Conservation (phyloP, 176 grass and related monocot species). For the Cymbopogon citratus region DNA sequence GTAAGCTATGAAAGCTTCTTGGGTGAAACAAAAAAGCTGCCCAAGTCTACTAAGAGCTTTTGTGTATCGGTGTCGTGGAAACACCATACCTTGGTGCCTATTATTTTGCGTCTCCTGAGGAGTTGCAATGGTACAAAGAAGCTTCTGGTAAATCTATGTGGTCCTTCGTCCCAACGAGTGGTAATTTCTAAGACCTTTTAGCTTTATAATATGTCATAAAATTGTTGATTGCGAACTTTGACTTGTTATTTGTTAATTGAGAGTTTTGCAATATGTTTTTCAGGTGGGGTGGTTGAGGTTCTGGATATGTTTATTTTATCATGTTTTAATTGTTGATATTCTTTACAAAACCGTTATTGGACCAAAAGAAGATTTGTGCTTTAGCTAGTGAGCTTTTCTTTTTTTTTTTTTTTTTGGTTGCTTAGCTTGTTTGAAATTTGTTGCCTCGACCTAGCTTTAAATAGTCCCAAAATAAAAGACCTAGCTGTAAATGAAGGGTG, state of each 20-base stretch:
- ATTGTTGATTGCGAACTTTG: too few species aligned
- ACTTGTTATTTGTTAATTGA: background rate
- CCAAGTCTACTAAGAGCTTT: background rate
- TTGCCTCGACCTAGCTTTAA: background rate
- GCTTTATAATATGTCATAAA: background rate
- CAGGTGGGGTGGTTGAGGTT: background rate
- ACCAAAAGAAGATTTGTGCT: background rate
- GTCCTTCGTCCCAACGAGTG: background rate
- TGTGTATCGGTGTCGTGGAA: background rate
- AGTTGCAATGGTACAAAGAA: background rate
- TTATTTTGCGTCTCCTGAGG: background rate
- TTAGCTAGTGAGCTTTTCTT: background rate
- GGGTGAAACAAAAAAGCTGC: background rate
- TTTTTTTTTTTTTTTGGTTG: too few species aligned
- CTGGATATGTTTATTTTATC: background rate
- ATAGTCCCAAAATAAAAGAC: too few species aligned
- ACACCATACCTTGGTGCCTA: background rate
- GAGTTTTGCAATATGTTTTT: background rate
- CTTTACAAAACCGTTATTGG: too few species aligned
- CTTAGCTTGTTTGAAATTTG: background rate
- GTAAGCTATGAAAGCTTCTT: background rate
- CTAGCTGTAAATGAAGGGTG: background rate
- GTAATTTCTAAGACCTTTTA: background rate
- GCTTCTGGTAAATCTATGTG: background rate
- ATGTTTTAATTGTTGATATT: background rate